Base-by-base conservation (phyloP, 2,329 filamentous ascomycete genomes). In the Pseudonectria foliicola region DNA sequence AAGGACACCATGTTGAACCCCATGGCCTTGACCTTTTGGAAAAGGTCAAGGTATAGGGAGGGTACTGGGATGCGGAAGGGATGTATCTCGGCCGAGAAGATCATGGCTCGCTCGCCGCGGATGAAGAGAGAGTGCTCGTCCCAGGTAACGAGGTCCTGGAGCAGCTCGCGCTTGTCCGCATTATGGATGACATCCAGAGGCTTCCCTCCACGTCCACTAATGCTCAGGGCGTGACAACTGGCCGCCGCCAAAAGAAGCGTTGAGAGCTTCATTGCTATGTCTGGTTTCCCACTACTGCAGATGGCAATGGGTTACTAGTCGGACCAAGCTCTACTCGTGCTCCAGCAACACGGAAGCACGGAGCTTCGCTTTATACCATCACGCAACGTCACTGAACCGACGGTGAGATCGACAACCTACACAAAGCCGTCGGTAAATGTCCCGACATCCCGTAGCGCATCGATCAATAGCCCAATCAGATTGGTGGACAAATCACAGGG, bases 1-100 rank as follows among this genome's bases (percentile, higher is more conserved):
- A 89, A 87, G 0, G 82, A 87, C 2, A 89, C 81, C 29, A 76
- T 73, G 48, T 84, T 90, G 61, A 87, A 89, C 0, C 86, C 86
- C 2, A 88, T 61, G 1, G 84, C 80, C 57, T 83, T 88, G 57
- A 90, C 77, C 60, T 93, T 93, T 50, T 92, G 80, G 48, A 93
- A 82, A 2, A 90, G 54, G 45, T 90, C 85, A 7, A 84, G 66
- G 66, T 80, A 71, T 0, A 71, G 52, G 1, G 57, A 61, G 1
- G 67, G 64, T 0, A 68, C 65, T 0, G 68, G 67, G 2, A 70
- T 55, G 1, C 68, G 62, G 35, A 69, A 88, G 0, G 82, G 81
- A 52, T 89, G 83, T 3, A 87, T 71, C 53, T 89, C 84, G 26
- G 78, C 84, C 27, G 75, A 80, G 55, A 82, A 87, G 25, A 89